These are phyloP conservation scores for Calonectria ilicicola DNA, from an alignment of 2,329 filamentous ascomycete species.

Conservation along the genomic window DNA sequence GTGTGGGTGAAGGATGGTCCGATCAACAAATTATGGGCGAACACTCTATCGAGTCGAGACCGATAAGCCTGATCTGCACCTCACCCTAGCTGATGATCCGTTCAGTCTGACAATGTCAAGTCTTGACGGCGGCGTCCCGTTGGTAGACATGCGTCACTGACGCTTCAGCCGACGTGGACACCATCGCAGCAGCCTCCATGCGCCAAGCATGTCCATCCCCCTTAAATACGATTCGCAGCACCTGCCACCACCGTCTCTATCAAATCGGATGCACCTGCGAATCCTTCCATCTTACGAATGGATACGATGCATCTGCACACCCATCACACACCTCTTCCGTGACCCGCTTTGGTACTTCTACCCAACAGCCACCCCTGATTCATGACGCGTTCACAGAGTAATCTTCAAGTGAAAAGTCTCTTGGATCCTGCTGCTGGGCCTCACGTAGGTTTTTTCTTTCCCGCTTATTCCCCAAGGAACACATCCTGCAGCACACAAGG, in stretches of 20 bases:
- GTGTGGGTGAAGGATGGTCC: not conserved
- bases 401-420: not conserved
- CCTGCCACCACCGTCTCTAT: not conserved
- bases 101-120: not conserved
- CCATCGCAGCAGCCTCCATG: not conserved
- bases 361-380: not conserved
- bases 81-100: not conserved
- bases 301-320: not conserved
- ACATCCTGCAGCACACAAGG: not conserved
- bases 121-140: not conserved
- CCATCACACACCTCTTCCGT: not conserved
- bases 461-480: not conserved
- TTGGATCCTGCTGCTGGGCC: not conserved
- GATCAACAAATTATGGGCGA: not conserved
- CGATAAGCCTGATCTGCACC: not conserved
- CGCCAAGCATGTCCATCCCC: not conserved
- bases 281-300: not conserved
- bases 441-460: not conserved
- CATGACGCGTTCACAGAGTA: not conserved
- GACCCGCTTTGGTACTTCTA: not conserved
- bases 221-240: not conserved
- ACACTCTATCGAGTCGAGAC: not conserved
- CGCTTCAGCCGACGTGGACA: not conserved
- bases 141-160: not conserved
- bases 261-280: not conserved